These are phyloP conservation scores for Trichocladium antarcticum DNA, from an alignment of 495 filamentous ascomycete genomes.

Conservation along the genomic window DNA sequence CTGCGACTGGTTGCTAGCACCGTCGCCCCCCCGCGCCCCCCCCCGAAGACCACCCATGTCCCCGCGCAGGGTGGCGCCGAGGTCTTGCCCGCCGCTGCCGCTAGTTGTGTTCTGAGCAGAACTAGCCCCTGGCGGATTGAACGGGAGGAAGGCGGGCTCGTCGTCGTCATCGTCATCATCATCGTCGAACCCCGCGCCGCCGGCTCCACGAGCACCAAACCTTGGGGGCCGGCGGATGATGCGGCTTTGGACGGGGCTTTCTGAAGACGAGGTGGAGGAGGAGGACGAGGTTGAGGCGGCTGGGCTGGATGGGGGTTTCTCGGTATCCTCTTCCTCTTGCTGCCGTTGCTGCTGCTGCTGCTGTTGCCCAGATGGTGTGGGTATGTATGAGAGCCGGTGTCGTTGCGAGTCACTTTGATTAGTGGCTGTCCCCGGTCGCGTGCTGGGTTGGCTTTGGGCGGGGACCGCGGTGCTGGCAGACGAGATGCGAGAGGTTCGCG, in stretches of 20 bases:
- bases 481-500: constrained; percentile 43
- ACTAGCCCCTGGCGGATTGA: constrained; percentile 23
- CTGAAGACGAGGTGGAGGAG: constrained; percentile 31
- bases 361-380: constrained; percentile 13
- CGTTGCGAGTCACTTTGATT: constrained; percentile 15
- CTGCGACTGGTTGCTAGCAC: constrained; percentile 18
- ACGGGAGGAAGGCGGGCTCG: constrained; percentile 65
- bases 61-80: constrained; percentile 50
- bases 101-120: neutral
- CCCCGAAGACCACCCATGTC: constrained; percentile 28
- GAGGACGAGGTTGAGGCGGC: constrained; percentile 25
- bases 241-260: constrained; percentile 38
- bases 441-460: constrained; percentile 21
- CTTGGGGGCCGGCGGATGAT: constrained; percentile 49
- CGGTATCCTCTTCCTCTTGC: constrained; percentile 8
- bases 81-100: constrained; percentile 35
- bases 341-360: constrained; percentile 4
- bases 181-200: neutral
- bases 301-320: constrained; percentile 27
- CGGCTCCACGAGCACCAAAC: constrained; percentile 16
- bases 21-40: neutral
- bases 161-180: constrained; percentile 44
- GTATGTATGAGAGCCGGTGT: constrained; percentile 26
- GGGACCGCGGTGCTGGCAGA: constrained; percentile 48
- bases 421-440: constrained; percentile 2